Percentiles rank a stretch among this genome's conserved stretches.
phyloP scores from a whole-genome alignment of 2,329 filamentous ascomycete species.

The Venturia aucupariae region DNA sequence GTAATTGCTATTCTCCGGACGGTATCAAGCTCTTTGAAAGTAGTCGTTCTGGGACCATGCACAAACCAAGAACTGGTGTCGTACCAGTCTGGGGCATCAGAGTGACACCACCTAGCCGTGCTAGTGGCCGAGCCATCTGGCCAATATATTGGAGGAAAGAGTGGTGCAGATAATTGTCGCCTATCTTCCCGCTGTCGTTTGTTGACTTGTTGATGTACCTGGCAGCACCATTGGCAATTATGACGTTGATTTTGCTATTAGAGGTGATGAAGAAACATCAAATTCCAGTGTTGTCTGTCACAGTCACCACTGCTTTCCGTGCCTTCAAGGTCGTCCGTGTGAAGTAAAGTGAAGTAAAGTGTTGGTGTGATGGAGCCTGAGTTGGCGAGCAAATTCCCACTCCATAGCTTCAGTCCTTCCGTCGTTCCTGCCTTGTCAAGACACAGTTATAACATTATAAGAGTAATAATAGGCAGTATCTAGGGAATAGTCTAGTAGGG shows the following conservation, averaged over 20 bases:
- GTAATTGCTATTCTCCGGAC: not conserved
- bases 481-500: too few relatives aligned
- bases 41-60: not conserved
- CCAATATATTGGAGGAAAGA: not conserved
- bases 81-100: not conserved
- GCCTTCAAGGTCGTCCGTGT: not conserved
- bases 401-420: not conserved
- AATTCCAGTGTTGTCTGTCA: slow-evolving; percentile 4
- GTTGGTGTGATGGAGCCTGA: not conserved
- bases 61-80: not conserved
- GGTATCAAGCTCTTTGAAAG: not conserved
- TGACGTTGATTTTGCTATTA: not conserved
- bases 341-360: not conserved
- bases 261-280: not conserved
- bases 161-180: not conserved
- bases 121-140: not conserved
- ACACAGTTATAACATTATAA: not conserved
- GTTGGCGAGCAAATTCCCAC: not conserved
- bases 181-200: not conserved
- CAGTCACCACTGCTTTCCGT: not conserved
- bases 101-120: not conserved
- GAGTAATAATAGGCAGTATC: not conserved
- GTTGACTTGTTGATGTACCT: not conserved
- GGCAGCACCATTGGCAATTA: not conserved
- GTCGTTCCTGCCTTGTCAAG: not conserved